Evolutionary conservation across 352 stramenopile species (phyloP), one percentile per base, ranked within the genome.

Genomic region (Phytophthora pini): DNA sequence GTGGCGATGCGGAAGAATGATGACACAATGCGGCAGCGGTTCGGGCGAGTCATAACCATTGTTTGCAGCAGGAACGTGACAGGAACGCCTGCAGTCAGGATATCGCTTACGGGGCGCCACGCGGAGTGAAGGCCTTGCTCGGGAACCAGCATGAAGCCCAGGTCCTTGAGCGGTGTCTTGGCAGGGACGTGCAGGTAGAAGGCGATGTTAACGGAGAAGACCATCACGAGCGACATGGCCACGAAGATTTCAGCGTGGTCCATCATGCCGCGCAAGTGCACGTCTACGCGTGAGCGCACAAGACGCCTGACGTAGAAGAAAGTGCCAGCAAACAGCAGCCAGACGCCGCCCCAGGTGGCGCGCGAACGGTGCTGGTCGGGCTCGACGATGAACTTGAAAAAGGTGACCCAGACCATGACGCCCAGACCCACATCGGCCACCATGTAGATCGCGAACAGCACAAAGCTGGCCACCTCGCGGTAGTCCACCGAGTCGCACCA

Each of bases 81-180:
- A 43, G 85, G 85, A 8, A 92, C 55, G 40, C 69, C 69, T 6
- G 74, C 79, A 9, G 85, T 91, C 17, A 93, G 56, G 34, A 90
- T 73, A 67, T 93, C 85, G 59, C 77, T 89, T 11, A 92, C 64
- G 12, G 83, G 79, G 0, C 83, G 69, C 83, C 84, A 89, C 45
- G 67, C 69, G 8, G 78, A 88, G 62, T 89, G 63, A 6, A 77
- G 61, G 0, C 74, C 69, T 54, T 88, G 80, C 66, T 89, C 85
- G 2, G 85, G 85, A 41, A 92, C 84, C 27, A 93, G 58, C 69
- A 89, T 78, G 58, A 93, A 93, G 50, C 85, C 85, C 45, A 93
- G 45, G 54, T 93, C 85, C 39, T 78, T 82, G 15, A 93, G 79
- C 22, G 80, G 81, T 32, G 61, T 77, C 10, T 58, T 71, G 15